These are phyloP conservation scores for Rhodosorus marinus DNA, from an alignment of 23 red algal species.

Conservation along the genomic window DNA sequence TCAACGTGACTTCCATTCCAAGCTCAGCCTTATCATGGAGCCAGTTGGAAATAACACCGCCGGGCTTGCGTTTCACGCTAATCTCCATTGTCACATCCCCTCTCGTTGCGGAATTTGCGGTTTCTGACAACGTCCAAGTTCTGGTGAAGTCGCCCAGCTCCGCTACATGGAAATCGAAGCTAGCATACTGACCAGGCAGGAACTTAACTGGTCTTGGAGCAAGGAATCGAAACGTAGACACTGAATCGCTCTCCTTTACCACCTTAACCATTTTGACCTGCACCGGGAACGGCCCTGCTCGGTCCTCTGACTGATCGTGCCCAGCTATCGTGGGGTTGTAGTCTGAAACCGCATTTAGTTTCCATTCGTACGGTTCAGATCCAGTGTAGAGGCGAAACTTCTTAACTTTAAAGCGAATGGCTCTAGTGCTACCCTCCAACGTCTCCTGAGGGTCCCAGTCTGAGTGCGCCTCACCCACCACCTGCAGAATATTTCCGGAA, in stretches of 20 bases:
- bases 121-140: conserved; percentile 53
- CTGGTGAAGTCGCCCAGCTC: not conserved
- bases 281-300: conserved; percentile 4
- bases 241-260: conserved; percentile 11
- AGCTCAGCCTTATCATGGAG: conserved; percentile 20
- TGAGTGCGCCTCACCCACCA: conserved; percentile 15
- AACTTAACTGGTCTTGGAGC: conserved; percentile 20
- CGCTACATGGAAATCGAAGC: conserved; percentile 26
- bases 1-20: conserved; percentile 7
- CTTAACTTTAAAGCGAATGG: not conserved
- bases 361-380: conserved; percentile 29
- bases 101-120: conserved; percentile 7
- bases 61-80: conserved; percentile 25
- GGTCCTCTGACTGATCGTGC: not conserved
- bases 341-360: conserved; percentile 11
- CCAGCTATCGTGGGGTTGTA: conserved; percentile 13
- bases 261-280: conserved; percentile 5
- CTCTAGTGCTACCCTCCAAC: not conserved
- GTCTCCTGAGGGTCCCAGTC: conserved; percentile 1
- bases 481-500: conserved; percentile 22
- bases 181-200: conserved; percentile 48
- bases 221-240: conserved; percentile 44
- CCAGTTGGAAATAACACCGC: conserved; percentile 22
- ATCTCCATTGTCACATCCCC: conserved; percentile 49
- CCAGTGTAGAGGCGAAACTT: conserved; percentile 3